Evolutionary conservation across 2,329 filamentous ascomycete species (phyloP).

Genomic region (Fusarium piperis): DNA sequence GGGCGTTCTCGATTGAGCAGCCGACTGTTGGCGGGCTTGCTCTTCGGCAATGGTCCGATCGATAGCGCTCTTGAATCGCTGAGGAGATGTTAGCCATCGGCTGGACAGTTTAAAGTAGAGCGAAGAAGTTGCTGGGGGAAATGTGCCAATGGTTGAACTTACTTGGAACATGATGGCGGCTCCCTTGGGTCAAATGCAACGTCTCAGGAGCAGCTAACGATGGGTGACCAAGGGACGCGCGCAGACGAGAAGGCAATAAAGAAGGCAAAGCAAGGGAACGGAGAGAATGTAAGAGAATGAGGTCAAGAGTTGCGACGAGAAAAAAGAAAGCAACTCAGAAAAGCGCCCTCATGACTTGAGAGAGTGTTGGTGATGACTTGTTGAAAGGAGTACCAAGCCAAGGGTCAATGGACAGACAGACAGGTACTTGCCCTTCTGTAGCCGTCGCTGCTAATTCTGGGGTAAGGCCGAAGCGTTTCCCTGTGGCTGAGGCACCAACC

Average conservation of each 20-base stretch:
- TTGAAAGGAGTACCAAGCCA: conserved; percentile 32
- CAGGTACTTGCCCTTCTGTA: conserved; percentile 7
- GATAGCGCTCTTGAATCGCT: conserved; percentile 87
- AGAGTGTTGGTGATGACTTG: conserved; percentile 16
- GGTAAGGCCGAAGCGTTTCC: conserved; percentile 1
- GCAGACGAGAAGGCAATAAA: conserved; percentile 1
- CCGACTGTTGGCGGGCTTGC: conserved; percentile 77
- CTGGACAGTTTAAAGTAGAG: neutral
- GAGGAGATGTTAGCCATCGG: conserved; percentile 16
- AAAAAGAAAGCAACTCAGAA: conserved; percentile 16
- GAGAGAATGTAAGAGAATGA: neutral
- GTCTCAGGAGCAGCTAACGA: conserved; percentile 14
- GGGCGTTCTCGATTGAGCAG: conserved; percentile 56
- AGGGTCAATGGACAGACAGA: conserved; percentile 27
- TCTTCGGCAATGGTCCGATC: conserved; percentile 91
- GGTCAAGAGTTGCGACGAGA: neutral
- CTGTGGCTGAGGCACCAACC: conserved; percentile 20
- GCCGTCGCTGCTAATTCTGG: conserved; percentile 24
- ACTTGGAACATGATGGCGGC: conserved; percentile 47
- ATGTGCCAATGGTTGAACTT: conserved; percentile 16
- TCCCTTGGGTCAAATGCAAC: conserved; percentile 30
- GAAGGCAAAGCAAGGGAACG: neutral
- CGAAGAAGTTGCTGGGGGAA: neutral
- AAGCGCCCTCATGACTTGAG: conserved; percentile 24
- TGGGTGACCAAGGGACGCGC: conserved; percentile 30